Percentiles rank a stretch among this genome's conserved stretches.
Conservation (phyloP, 2,329 filamentous ascomycete genomes). For the Paraphaeosphaeria minitans region DNA sequence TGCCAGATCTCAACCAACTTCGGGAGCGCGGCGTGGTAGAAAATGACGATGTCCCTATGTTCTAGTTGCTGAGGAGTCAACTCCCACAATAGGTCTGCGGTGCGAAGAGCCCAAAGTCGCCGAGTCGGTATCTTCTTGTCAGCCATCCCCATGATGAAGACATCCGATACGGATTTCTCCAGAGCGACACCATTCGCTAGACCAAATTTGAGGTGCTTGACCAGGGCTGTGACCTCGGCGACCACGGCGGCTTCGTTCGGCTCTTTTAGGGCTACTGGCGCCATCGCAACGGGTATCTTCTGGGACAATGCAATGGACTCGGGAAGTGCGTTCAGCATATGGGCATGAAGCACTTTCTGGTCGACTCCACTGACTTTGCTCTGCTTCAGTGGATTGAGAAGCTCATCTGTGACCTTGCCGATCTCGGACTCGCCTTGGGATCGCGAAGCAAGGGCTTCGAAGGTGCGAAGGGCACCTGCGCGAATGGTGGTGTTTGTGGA, state of each 20-base stretch:
- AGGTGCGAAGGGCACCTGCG: constrained; percentile 74
- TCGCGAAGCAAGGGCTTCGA: constrained; percentile 69
- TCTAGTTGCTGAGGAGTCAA: constrained; percentile 56
- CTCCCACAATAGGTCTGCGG: constrained; percentile 72
- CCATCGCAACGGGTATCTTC: constrained; percentile 70
- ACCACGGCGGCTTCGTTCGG: constrained; percentile 82
- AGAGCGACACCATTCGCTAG: constrained; percentile 66
- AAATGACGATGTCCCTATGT: constrained; percentile 52
- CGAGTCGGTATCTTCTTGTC: constrained; percentile 84
- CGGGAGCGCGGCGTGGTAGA: constrained; percentile 57
- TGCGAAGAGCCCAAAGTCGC: constrained; percentile 78
- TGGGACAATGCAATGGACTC: constrained; percentile 66
- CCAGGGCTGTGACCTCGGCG: constrained; percentile 74
- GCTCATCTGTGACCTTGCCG: constrained; percentile 74
- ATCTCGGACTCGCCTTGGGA: constrained; percentile 65
- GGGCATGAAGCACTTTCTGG: constrained; percentile 80
- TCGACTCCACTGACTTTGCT: constrained; percentile 85
- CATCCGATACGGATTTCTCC: constrained; percentile 70
- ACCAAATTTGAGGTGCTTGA: constrained; percentile 66
- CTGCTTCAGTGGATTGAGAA: constrained; percentile 77
- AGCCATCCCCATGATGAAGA: constrained; percentile 77
- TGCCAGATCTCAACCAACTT: constrained; percentile 73
- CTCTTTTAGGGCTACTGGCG: constrained; percentile 76
- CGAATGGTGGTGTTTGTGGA: constrained; percentile 83
- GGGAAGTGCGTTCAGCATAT: constrained; percentile 68